These are phyloP conservation scores for Aspergillus bridgeri DNA, from an alignment of 495 filamentous ascomycete species.

Conservation along the genomic window DNA sequence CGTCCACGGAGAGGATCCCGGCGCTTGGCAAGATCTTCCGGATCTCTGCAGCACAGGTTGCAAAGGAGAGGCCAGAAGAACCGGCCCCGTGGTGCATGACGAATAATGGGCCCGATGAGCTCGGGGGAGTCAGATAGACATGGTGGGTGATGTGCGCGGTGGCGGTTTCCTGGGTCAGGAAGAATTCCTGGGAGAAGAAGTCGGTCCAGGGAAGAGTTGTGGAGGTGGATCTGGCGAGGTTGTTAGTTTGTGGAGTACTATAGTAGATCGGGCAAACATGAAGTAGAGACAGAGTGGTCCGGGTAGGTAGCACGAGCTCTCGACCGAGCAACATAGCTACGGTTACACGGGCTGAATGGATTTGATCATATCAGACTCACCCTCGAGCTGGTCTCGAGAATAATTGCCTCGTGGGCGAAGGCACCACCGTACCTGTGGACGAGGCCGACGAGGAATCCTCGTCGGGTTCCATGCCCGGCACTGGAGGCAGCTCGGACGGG, in stretches of 20 bases:
- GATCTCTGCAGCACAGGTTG: slow-evolving; percentile 72
- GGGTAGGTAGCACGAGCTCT: background rate
- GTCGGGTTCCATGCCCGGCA: slow-evolving; percentile 28
- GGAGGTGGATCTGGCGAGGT: slow-evolving; percentile 27
- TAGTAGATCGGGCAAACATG: background rate
- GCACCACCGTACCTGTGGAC: slow-evolving; percentile 84
- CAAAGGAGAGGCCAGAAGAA: slow-evolving; percentile 85
- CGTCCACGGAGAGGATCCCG: slow-evolving; percentile 80
- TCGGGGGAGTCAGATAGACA: slow-evolving; percentile 71
- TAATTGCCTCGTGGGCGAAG: slow-evolving; percentile 68
- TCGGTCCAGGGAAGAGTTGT: slow-evolving; percentile 72
- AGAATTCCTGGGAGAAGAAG: slow-evolving; percentile 85
- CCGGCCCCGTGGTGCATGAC: slow-evolving; percentile 89
- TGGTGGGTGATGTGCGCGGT: slow-evolving; percentile 63
- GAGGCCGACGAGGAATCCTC: slow-evolving; percentile 76
- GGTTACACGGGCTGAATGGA: background rate
- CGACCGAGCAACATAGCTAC: background rate
- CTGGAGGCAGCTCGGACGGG: slow-evolving; percentile 52
- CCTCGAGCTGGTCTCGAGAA: slow-evolving; percentile 62
- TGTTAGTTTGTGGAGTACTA: slow-evolving; percentile 8
- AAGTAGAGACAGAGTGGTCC: slow-evolving; percentile 1
- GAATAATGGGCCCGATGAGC: slow-evolving; percentile 67
- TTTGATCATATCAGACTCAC: slow-evolving; percentile 34
- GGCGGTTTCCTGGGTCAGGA: slow-evolving; percentile 50
- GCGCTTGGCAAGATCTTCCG: slow-evolving; percentile 73